Evolutionary conservation across 352 stramenopile species (phyloP).

Genomic region (Phytophthora kernoviae): DNA sequence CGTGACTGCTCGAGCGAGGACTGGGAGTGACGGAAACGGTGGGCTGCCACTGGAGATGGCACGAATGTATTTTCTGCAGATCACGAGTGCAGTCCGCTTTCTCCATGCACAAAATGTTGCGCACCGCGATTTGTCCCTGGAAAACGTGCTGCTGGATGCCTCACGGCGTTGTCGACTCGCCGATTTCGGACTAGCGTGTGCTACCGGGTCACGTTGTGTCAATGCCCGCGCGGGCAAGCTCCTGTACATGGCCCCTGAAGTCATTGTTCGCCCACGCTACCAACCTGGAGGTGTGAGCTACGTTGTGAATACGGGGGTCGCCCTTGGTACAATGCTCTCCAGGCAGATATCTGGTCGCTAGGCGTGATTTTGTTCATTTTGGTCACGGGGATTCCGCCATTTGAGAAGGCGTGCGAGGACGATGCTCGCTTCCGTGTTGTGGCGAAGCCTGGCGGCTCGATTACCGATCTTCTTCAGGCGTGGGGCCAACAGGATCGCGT

Average conservation of each 20-base stretch:
- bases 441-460: conserved; percentile 29
- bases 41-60: conserved; percentile 34
- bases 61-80: conserved; percentile 50
- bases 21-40: neutral
- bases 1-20: conserved; percentile 7
- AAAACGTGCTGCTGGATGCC: conserved; percentile 68
- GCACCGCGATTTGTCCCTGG: conserved; percentile 69
- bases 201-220: conserved; percentile 35
- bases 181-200: conserved; percentile 64
- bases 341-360: conserved; percentile 70
- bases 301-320: conserved; percentile 4
- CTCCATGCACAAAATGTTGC: conserved; percentile 59
- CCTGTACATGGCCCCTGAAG: conserved; percentile 76
- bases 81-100: conserved; percentile 49
- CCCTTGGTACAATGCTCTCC: conserved; percentile 49
- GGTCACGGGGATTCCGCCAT: conserved; percentile 55
- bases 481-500: conserved; percentile 49
- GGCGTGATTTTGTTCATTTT: conserved; percentile 71
- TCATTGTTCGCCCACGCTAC: conserved; percentile 30
- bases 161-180: conserved; percentile 45
- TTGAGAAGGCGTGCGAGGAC: conserved; percentile 41
- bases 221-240: conserved; percentile 54
- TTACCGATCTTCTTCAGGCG: conserved; percentile 37
- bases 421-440: conserved; percentile 67
- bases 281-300: neutral